phyloP scores from a whole-genome alignment of 495 filamentous ascomycete species.

The Penicillium roqueforti region DNA sequence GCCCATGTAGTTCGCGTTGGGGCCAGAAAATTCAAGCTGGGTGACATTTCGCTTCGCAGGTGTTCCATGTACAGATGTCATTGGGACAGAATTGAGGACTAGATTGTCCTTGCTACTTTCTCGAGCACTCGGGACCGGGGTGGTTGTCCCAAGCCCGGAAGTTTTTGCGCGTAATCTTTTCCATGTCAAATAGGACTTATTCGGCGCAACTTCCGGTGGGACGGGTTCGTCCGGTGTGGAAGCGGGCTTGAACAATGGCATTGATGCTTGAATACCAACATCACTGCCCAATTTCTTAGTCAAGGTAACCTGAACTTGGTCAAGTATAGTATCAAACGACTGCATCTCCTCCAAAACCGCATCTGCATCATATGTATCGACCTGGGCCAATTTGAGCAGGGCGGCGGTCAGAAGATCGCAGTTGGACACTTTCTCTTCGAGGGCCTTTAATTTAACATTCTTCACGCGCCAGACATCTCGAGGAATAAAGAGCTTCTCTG shows the following conservation, averaged over 20 bases:
- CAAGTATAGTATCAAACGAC: slow-evolving; percentile 77
- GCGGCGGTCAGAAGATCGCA: slow-evolving; percentile 92
- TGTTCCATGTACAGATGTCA: slow-evolving; percentile 63
- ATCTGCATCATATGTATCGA: slow-evolving; percentile 85
- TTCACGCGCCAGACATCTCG: slow-evolving; percentile 92
- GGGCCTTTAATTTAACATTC: slow-evolving; percentile 80
- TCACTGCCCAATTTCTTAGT: slow-evolving; percentile 84
- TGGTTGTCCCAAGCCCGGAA: slow-evolving; percentile 52
- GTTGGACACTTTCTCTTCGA: slow-evolving; percentile 93
- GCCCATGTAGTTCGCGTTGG: slow-evolving; percentile 85
- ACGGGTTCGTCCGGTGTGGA: slow-evolving; percentile 39
- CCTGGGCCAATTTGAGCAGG: slow-evolving; percentile 71
- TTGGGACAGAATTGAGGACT: slow-evolving; percentile 71
- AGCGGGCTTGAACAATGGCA: slow-evolving; percentile 65
- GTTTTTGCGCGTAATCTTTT: slow-evolving; percentile 85
- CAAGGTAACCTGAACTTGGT: slow-evolving; percentile 73
- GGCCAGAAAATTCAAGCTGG: slow-evolving; percentile 68
- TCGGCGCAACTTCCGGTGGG: slow-evolving; percentile 37
- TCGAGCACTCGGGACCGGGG: slow-evolving; percentile 26
- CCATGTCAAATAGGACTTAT: slow-evolving; percentile 75
- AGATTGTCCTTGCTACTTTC: slow-evolving; percentile 57
- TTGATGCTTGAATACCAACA: slow-evolving; percentile 72
- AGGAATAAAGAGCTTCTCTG: slow-evolving; percentile 85
- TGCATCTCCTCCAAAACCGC: slow-evolving; percentile 95
- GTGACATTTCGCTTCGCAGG: slow-evolving; percentile 65